Evolutionary conservation across 75 land plant species (phyloP), one percentile per base, ranked within the genome.

Genomic region (Pinus albicaulis): DNA sequence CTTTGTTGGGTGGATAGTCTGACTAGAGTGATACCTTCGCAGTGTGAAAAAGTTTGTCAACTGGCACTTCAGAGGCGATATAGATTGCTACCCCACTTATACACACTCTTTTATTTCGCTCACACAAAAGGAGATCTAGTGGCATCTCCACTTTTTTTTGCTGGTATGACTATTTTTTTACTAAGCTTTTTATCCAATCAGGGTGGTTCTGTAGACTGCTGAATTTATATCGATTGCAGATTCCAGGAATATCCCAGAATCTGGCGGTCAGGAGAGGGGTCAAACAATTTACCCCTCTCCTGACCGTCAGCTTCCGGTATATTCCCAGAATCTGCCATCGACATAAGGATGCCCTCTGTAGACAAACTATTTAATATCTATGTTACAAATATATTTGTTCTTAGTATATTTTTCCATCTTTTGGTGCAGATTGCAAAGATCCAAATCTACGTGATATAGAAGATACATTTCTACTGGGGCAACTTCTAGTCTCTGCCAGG

Each of bases 11-110:
- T 55, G 55, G 31, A 19, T 28, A 22, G 57, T 14, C 34, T 72
- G 24, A 72, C 34, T 24, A 16, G 19, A 24, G 34, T 72, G 19
- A 72, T 55, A 25, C 44, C 25, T 34, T 69, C 82, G 70, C 75
- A 97, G 99, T 95, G 95, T 86, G 94, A 96, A 86, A 89, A 96
- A 71, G 90, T 96, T 63, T 96, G 95, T 79, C 92, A 98, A 34
- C 78, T 83, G 15, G 99, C 99, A 55, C 78, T 96, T 59, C 70
- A 84, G 59, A 92, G 99, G 72, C 87, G 99, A 58, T 97, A 94
- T 70, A 86, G 91, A 58, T 86, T 97, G 36, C 58, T 97, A 74
- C 98, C 98, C 55, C 93, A 96, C 73, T 78, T 94, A 59, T 96
- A 94, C 72, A 92, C 95, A 28, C 90, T 96, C 56, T 94, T 96